A percentile compares a stretch with the other conserved stretches of the same genome.
Evolutionary conservation across 345 rosid genomes (phyloP).

Genomic region (Brassica nigra): DNA sequence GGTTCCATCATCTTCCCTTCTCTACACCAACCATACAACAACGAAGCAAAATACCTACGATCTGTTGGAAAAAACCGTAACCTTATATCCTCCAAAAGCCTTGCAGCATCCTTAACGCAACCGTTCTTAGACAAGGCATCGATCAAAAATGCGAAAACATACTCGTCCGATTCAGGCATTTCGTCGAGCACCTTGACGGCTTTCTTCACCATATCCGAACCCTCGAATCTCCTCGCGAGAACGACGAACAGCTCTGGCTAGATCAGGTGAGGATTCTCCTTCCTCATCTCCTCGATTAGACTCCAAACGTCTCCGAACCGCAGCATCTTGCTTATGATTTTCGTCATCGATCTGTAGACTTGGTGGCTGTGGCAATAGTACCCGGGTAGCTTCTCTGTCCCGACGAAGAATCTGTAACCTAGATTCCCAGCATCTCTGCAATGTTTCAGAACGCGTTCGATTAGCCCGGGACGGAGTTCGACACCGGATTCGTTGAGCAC

Average conservation of each 20-base stretch:
- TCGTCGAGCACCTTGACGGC: conserved; percentile 89
- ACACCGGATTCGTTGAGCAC: conserved; percentile 80
- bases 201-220: conserved; percentile 74
- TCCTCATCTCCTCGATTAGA: conserved; percentile 84
- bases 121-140: conserved; percentile 88
- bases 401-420: conserved; percentile 74
- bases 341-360: conserved; percentile 73
- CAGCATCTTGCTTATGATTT: conserved; percentile 77
- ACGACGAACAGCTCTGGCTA: conserved; percentile 70
- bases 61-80: conserved; percentile 49
- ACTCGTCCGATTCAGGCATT: conserved; percentile 84
- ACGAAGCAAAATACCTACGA: conserved; percentile 64
- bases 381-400: conserved; percentile 85
- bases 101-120: conserved; percentile 81
- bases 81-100: conserved; percentile 76
- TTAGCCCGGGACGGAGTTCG: conserved; percentile 61
- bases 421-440: conserved; percentile 91
- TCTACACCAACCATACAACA: conserved; percentile 91
- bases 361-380: conserved; percentile 61
- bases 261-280: conserved; percentile 65
- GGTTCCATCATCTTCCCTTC: conserved; percentile 93
- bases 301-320: conserved; percentile 88
- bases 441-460: conserved; percentile 80
- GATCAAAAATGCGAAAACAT: conserved; percentile 69
- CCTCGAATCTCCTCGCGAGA: conserved; percentile 72